These are phyloP conservation scores for Fraxinus nigra DNA, from an alignment of 305 asterid genomes.

Conservation along the genomic window DNA sequence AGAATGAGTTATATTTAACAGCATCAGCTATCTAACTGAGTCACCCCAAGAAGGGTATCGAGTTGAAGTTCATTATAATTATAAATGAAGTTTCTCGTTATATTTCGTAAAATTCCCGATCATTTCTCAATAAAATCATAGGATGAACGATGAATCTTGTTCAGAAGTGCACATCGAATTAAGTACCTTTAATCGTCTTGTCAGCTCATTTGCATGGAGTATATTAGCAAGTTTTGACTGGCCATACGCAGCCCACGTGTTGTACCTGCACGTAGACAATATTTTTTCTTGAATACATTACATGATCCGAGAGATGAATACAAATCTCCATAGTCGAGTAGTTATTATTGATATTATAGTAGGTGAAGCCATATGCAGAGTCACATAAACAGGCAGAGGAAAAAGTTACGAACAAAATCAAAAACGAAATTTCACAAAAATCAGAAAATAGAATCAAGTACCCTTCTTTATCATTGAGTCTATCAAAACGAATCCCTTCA, in stretches of 20 bases:
- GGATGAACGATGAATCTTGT: neutral
- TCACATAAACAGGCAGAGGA: neutral
- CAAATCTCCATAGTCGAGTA: neutral
- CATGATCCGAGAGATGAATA: neutral
- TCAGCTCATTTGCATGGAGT: constrained; percentile 63
- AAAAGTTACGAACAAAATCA: neutral
- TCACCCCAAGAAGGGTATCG: neutral
- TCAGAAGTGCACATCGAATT: neutral
- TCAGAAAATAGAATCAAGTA: constrained; percentile 8
- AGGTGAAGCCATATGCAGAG: neutral
- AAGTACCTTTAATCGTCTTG: constrained; percentile 52
- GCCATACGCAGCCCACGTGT: constrained; percentile 47
- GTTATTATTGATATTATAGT: neutral
- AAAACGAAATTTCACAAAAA: neutral
- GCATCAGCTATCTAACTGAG: neutral
- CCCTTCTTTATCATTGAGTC: constrained; percentile 58
- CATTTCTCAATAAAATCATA: neutral
- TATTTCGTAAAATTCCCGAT: neutral
- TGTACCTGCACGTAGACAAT: constrained; percentile 42
- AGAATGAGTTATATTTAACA: neutral
- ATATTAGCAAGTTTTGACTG: constrained; percentile 74
- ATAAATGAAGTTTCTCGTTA: neutral
- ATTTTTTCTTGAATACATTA: neutral
- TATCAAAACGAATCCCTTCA: constrained; percentile 69
- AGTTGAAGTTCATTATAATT: neutral